These are phyloP conservation scores for Aegilops sharonensis DNA, from an alignment of 176 grass and related monocot species.

Conservation along the genomic window DNA sequence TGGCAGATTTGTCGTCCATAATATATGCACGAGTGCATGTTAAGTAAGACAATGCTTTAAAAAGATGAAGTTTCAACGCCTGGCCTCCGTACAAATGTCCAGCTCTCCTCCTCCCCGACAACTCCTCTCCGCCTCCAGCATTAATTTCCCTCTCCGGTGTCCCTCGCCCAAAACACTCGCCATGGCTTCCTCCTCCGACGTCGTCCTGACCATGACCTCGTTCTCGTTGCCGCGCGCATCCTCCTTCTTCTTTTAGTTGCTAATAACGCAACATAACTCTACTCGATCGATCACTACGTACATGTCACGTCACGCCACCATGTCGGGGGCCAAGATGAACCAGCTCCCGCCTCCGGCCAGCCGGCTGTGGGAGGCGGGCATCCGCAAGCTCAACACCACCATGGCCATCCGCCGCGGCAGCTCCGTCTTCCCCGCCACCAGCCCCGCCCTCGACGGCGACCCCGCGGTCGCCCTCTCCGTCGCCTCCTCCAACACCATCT, in stretches of 20 bases:
- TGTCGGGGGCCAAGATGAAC: conserved; percentile 36
- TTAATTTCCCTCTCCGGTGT: conserved; percentile 13
- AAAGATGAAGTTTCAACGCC: background rate
- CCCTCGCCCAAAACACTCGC: background rate
- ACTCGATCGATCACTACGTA: background rate
- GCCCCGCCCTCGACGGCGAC: background rate
- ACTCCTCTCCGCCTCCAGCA: background rate
- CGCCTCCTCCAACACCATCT: conserved; percentile 42
- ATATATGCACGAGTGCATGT: background rate
- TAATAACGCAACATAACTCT: too few species aligned
- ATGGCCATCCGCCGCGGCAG: conserved; percentile 48
- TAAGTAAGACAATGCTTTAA: background rate
- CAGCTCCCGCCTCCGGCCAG: conserved; percentile 42
- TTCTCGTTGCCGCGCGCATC: background rate
- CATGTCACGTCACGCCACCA: conserved; percentile 2
- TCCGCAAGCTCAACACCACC: conserved; percentile 53
- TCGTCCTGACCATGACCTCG: conserved; percentile 1
- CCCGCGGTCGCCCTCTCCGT: conserved; percentile 17
- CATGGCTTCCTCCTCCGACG: conserved; percentile 10
- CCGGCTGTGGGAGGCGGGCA: conserved; percentile 55
- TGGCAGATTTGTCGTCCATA: background rate
- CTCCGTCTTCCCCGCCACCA: background rate
- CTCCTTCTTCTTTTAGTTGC: background rate
- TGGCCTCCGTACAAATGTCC: conserved; percentile 2
- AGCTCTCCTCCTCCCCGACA: conserved; percentile 14